phyloP scores from a whole-genome alignment of 2,329 filamentous ascomycete species.

The Phyllachora maydis region DNA sequence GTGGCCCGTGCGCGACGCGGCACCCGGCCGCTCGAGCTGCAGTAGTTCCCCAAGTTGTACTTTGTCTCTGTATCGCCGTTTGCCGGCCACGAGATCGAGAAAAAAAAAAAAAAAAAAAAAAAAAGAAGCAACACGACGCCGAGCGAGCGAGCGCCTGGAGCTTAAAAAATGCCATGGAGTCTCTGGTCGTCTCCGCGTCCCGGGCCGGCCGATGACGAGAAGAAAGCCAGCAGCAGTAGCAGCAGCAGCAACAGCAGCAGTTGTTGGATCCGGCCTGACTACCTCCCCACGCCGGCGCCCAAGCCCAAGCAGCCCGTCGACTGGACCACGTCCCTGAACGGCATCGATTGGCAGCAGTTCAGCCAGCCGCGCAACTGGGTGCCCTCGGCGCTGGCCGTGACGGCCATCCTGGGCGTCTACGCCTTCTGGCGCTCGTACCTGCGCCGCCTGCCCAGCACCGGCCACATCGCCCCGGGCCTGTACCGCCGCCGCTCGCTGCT shows the following conservation, averaged over 20 bases:
- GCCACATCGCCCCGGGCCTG: constrained; percentile 52
- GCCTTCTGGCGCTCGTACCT: constrained; percentile 57
- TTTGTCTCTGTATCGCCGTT: too few relatives aligned
- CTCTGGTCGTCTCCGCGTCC: constrained; percentile 1
- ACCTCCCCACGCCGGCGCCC: background rate
- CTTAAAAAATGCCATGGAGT: constrained; percentile 3
- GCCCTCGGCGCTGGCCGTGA: constrained; percentile 30
- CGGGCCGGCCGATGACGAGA: background rate
- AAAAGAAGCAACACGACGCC: too few relatives aligned
- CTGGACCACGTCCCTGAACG: constrained; percentile 20
- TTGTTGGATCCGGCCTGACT: background rate
- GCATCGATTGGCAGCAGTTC: constrained; percentile 30
- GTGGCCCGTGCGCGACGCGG: too few relatives aligned
- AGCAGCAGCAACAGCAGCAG: too few relatives aligned
- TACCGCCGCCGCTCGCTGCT: constrained; percentile 61
- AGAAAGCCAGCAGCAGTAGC: too few relatives aligned
- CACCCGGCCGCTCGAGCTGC: too few relatives aligned
- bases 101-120: too few relatives aligned
- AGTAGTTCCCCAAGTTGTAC: too few relatives aligned
- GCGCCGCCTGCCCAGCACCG: constrained; percentile 61
- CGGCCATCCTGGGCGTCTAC: constrained; percentile 29
- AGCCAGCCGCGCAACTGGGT: constrained; percentile 31
- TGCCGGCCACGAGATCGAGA: too few relatives aligned
- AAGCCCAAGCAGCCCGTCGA: background rate
- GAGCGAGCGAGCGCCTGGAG: too few relatives aligned